A percentile compares a stretch with the other conserved stretches of the same genome.
phyloP scores from a whole-genome alignment of 495 filamentous ascomycete species.

The Lepraria neglecta region DNA sequence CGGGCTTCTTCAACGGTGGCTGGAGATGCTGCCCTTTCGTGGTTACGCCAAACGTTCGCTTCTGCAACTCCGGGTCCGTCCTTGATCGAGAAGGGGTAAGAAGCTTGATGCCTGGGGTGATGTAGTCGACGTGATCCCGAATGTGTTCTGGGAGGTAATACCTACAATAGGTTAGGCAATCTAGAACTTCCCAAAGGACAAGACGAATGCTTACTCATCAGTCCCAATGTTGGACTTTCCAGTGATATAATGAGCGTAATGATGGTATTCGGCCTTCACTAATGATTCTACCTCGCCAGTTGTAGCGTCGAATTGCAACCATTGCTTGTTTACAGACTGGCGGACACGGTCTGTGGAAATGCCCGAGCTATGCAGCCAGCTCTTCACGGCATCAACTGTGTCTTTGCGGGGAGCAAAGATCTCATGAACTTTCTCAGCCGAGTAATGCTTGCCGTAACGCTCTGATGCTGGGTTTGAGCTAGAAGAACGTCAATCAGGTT shows the following conservation, averaged over 20 bases:
- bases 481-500: background rate
- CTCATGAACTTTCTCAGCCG: constrained; percentile 42
- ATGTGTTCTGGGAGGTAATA: constrained; percentile 51
- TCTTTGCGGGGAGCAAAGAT: constrained; percentile 44
- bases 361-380: constrained; percentile 47
- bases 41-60: constrained; percentile 24
- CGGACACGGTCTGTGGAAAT: constrained; percentile 42
- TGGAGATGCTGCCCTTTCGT: constrained; percentile 9
- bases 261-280: constrained; percentile 53
- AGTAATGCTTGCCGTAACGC: constrained; percentile 51
- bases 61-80: constrained; percentile 23
- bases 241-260: constrained; percentile 47
- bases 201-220: constrained; percentile 30
- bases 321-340: constrained; percentile 42
- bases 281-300: constrained; percentile 48
- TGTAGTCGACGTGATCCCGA: constrained; percentile 50
- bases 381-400: constrained; percentile 38
- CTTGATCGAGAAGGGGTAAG: constrained; percentile 21
- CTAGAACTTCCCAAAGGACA: background rate
- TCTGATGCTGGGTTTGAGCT: constrained; percentile 40
- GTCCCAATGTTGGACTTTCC: constrained; percentile 45
- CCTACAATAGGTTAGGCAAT: background rate
- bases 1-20: constrained; percentile 14
- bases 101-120: constrained; percentile 43
- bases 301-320: constrained; percentile 48